phyloP scores from a whole-genome alignment of 1,284 basidiomycete species.

The Singerocomus inundabilis region DNA sequence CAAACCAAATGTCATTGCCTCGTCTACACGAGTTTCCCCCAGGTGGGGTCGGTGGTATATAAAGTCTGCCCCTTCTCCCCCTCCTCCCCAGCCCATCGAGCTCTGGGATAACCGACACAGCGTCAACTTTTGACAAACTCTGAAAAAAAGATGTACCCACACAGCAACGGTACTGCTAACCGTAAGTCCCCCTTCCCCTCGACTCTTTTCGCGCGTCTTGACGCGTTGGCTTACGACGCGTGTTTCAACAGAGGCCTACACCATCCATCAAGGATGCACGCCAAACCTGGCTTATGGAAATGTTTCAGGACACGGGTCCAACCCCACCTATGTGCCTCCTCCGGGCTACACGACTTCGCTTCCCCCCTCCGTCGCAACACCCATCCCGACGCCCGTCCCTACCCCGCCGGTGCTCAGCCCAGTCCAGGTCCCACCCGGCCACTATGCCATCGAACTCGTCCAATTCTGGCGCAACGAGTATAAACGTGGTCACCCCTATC shows the following conservation, averaged over 20 bases:
- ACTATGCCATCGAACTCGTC: slow-evolving; percentile 27
- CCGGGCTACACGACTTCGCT: background rate
- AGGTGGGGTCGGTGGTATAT: slow-evolving; percentile 10
- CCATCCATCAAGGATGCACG: background rate
- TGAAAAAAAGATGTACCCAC: slow-evolving; percentile 12
- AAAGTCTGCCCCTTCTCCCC: background rate
- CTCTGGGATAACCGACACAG: background rate
- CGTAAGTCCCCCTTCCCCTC: background rate
- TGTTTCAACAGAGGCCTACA: background rate
- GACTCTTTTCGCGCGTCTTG: background rate
- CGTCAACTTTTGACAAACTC: background rate
- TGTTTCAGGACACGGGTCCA: background rate
- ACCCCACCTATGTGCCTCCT: background rate
- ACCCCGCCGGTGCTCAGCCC: slow-evolving; percentile 6
- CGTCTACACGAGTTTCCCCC: slow-evolving; percentile 12
- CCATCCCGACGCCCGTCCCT: background rate
- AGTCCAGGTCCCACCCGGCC: slow-evolving; percentile 21
- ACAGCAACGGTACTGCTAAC: background rate
- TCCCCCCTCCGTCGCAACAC: background rate
- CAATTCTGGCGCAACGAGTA: slow-evolving; percentile 30
- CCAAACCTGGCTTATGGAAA: background rate
- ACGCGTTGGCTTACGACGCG: background rate
- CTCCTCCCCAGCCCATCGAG: background rate
- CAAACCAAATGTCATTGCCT: background rate
- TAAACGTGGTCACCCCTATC: slow-evolving; percentile 5